These are phyloP conservation scores for Dactylorhiza incarnata DNA, from an alignment of 106 monocot genomes.

Conservation along the genomic window DNA sequence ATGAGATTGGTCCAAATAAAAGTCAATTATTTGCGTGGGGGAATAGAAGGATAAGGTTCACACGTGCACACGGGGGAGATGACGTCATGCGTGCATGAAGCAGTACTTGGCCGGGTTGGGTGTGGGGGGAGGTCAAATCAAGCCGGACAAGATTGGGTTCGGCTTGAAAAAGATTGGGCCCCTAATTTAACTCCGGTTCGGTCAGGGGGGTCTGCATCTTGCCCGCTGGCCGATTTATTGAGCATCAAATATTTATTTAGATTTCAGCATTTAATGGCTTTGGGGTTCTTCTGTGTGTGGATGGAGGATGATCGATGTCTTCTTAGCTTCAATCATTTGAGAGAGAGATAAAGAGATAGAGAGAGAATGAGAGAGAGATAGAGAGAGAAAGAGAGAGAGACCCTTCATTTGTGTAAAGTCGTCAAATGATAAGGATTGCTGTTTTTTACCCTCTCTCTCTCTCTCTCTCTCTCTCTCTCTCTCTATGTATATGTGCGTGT, in stretches of 20 bases:
- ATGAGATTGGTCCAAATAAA: no score
- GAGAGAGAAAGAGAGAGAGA: background rate
- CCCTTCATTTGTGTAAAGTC: background rate
- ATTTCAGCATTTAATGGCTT: conserved; percentile 3
- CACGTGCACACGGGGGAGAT: no score
- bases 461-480: no score
- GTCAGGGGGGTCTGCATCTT: conserved; percentile 4
- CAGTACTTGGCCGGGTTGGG: background rate
- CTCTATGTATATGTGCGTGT: no score
- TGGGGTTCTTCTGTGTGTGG: background rate
- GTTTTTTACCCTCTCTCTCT: no score
- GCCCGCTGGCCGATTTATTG: conserved; percentile 2
- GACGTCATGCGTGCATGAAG: background rate
- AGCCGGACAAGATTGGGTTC: background rate
- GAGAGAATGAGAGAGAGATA: background rate
- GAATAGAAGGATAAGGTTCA: no score
- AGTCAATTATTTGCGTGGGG: no score
- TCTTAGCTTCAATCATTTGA: conserved; percentile 4
- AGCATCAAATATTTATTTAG: background rate
- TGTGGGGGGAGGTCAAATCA: background rate
- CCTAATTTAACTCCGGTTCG: background rate
- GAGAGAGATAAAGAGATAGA: background rate
- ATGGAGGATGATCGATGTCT: background rate
- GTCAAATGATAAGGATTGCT: background rate
- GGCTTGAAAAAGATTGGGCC: background rate